phyloP scores from a whole-genome alignment of 192 early-diverging fungal species.

The Diversispora epigaea region DNA sequence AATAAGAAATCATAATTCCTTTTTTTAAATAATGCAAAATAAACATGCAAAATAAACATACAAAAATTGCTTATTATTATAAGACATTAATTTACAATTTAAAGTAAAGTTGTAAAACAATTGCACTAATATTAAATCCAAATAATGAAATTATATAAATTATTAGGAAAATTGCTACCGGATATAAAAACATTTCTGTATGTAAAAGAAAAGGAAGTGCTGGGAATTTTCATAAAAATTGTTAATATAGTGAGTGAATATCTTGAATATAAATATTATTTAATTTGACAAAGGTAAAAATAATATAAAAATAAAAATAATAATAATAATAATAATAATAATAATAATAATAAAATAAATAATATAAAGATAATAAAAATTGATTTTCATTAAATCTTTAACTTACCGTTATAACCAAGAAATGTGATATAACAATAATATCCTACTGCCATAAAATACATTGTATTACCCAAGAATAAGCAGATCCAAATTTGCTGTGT shows the following conservation, averaged over 20 bases:
- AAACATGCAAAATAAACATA: no score
- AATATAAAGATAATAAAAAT: background rate
- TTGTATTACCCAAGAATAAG: constrained; percentile 80
- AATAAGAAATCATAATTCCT: no score
- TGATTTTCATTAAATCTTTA: constrained; percentile 29
- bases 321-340: constrained; percentile 2
- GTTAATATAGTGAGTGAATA: background rate
- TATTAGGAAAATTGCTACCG: constrained; percentile 66
- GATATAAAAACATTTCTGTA: constrained; percentile 86
- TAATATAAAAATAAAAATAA: no score
- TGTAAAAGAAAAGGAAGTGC: constrained; percentile 91
- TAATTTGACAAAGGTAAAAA: no score
- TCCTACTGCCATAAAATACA: constrained; percentile 77
- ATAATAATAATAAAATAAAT: background rate
- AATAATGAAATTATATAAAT: constrained; percentile 65
- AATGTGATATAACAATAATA: constrained; percentile 92
- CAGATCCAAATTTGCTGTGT: constrained; percentile 77
- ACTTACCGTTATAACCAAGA: constrained; percentile 89
- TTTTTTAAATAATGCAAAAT: no score
- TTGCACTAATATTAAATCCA: constrained; percentile 77
- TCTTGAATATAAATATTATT: no score
- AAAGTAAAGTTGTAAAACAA: constrained; percentile 78
- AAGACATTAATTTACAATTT: background rate
- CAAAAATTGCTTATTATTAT: background rate
- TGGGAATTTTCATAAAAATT: constrained; percentile 31